Percentiles rank a stretch among this genome's conserved stretches.
Conservation (phyloP, 2,329 filamentous ascomycete genomes). For the Pezicula neosporulosa region DNA sequence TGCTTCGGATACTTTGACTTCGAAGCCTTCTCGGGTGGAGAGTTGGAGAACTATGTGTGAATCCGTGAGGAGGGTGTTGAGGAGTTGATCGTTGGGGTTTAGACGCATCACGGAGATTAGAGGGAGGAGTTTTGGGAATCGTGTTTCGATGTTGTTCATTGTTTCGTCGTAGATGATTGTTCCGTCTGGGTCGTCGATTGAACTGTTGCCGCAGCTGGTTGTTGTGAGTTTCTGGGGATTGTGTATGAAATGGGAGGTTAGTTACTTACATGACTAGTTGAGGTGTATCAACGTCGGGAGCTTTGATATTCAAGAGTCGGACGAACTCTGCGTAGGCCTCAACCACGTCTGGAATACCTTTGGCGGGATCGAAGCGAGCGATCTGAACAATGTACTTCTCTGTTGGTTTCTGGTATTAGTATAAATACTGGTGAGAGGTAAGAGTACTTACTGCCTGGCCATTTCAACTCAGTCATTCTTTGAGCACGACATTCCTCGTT, state of each 20-base stretch:
- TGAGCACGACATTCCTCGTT: slow-evolving; percentile 57
- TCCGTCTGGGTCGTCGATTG: slow-evolving; percentile 77
- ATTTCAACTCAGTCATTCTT: slow-evolving; percentile 55
- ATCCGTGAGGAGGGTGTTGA: slow-evolving; percentile 72
- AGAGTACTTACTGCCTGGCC: slow-evolving; percentile 42
- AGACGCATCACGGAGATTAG: slow-evolving; percentile 75
- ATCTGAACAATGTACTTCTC: slow-evolving; percentile 77
- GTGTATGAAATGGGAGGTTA: not conserved
- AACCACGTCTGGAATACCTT: slow-evolving; percentile 76
- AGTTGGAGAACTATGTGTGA: slow-evolving; percentile 74
- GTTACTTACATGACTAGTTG: slow-evolving; percentile 63
- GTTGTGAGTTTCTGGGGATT: not conserved
- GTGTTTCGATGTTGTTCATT: slow-evolving; percentile 60
- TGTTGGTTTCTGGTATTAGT: slow-evolving; percentile 15
- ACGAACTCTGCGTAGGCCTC: slow-evolving; percentile 73
- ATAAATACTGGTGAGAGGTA: not conserved
- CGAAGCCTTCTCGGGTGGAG: slow-evolving; percentile 78
- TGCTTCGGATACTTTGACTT: slow-evolving; percentile 83
- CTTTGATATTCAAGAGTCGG: slow-evolving; percentile 51
- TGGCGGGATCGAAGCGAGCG: slow-evolving; percentile 79
- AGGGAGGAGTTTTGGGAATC: slow-evolving; percentile 57
- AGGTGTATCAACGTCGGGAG: slow-evolving; percentile 48
- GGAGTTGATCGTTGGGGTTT: slow-evolving; percentile 73
- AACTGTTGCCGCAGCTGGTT: slow-evolving; percentile 64
- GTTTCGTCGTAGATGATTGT: slow-evolving; percentile 69